Evolutionary conservation across 2,329 filamentous ascomycete species (phyloP).

Genomic region (Cytospora schulzeri): DNA sequence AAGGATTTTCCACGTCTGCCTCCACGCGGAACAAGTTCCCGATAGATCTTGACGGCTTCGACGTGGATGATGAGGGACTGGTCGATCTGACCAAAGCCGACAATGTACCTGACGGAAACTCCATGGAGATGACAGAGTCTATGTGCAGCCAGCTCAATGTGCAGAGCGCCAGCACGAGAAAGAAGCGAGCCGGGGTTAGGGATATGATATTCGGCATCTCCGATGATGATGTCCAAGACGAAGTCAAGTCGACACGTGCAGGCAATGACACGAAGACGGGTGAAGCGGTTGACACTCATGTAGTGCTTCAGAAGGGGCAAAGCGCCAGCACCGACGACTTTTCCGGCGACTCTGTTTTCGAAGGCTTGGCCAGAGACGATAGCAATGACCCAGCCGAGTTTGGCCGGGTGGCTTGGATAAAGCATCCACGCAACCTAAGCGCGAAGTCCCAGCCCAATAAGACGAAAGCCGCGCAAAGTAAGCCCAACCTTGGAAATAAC

Average conservation of each 20-base stretch:
- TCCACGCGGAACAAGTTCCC: neutral
- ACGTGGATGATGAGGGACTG: conserved; percentile 22
- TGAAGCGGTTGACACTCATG: neutral
- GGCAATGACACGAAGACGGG: neutral
- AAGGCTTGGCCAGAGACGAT: neutral
- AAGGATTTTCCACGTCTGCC: no score
- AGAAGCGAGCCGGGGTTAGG: neutral
- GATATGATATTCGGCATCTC: neutral
- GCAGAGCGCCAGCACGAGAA: neutral
- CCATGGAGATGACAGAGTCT: neutral
- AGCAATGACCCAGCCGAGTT: neutral
- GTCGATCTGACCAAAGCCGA: conserved; percentile 22
- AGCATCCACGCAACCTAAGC: neutral
- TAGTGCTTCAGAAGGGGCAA: neutral
- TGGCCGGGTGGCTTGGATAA: neutral
- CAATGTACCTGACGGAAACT: neutral
- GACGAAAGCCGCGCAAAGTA: neutral
- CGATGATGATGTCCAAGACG: neutral
- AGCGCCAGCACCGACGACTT: conserved; percentile 14
- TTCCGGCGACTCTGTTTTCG: conserved; percentile 5
- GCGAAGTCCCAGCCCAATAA: neutral
- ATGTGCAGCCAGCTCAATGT: neutral
- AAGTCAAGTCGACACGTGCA: neutral
- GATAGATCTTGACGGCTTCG: conserved; percentile 3
- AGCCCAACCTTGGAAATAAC: neutral